phyloP scores from a whole-genome alignment of 2,329 filamentous ascomycete genomes.

The Alternaria longipes region DNA sequence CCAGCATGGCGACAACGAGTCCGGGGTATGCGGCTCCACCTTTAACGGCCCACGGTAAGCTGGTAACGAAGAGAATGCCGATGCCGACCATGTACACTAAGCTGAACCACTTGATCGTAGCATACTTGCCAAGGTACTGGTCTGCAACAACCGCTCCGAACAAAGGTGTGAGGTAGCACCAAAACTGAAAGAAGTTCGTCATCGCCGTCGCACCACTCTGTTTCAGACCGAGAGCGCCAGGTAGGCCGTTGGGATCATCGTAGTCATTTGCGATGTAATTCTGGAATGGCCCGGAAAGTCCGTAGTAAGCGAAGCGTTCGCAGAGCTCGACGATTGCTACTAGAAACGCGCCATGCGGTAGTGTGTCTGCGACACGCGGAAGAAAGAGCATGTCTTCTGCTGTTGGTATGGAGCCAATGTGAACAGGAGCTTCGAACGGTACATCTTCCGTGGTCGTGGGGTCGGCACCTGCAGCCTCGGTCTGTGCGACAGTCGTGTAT shows the following conservation, averaged over 20 bases:
- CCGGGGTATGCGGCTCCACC: slow-evolving; percentile 68
- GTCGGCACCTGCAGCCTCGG: slow-evolving; percentile 31
- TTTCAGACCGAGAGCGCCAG: slow-evolving; percentile 53
- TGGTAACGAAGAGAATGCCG: slow-evolving; percentile 70
- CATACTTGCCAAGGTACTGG: slow-evolving; percentile 73
- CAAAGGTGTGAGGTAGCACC: slow-evolving; percentile 60
- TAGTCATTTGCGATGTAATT: slow-evolving; percentile 60
- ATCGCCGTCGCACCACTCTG: slow-evolving; percentile 57
- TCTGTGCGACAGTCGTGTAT: slow-evolving; percentile 47
- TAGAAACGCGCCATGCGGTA: slow-evolving; percentile 57
- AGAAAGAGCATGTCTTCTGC: slow-evolving; percentile 38
- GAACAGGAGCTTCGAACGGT: slow-evolving; percentile 15
- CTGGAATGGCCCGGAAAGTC: slow-evolving; percentile 58
- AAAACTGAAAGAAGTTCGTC: slow-evolving; percentile 60
- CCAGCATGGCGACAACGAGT: slow-evolving; percentile 70
- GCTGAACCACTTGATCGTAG: slow-evolving; percentile 73
- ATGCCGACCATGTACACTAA: slow-evolving; percentile 72
- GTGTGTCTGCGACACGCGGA: slow-evolving; percentile 53
- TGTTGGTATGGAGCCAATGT: slow-evolving; percentile 37
- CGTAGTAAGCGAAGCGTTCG: slow-evolving; percentile 59
- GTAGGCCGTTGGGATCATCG: slow-evolving; percentile 52
- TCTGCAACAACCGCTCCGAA: slow-evolving; percentile 67
- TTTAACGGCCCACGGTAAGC: slow-evolving; percentile 70
- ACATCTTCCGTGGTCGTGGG: slow-evolving; percentile 22
- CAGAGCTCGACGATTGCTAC: slow-evolving; percentile 61